phyloP scores from a whole-genome alignment of 352 stramenopile genomes.

The Paralagenidium karlingii region DNA sequence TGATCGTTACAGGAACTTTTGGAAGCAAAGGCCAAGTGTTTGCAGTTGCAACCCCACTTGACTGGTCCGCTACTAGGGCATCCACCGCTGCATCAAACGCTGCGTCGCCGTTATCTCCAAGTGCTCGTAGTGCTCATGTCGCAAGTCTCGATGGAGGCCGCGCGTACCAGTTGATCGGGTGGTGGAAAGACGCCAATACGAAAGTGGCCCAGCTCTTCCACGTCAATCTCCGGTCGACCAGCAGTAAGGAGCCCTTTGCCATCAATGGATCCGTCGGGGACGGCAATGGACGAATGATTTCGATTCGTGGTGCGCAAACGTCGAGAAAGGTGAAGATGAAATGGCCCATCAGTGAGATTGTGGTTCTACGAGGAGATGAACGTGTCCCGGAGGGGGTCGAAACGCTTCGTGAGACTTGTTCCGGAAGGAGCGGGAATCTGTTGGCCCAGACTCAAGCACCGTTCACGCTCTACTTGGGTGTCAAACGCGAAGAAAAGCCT shows the following conservation, averaged over 20 bases:
- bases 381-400: conserved; percentile 53
- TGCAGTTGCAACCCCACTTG: conserved; percentile 26
- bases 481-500: conserved; percentile 47
- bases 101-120: conserved; percentile 26
- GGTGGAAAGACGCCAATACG: conserved; percentile 63
- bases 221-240: conserved; percentile 37
- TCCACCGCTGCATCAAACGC: too few relatives aligned
- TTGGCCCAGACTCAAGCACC: conserved; percentile 60
- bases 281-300: conserved; percentile 29
- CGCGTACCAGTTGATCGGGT: conserved; percentile 45
- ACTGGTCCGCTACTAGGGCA: too few relatives aligned
- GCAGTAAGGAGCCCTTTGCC: conserved; percentile 13
- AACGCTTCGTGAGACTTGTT: conserved; percentile 56
- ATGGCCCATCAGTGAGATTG: conserved; percentile 60
- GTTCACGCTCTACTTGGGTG: conserved; percentile 56
- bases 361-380: conserved; percentile 64
- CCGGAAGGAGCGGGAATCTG: conserved; percentile 53
- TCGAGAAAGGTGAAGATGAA: conserved; percentile 47
- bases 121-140: conserved; percentile 2
- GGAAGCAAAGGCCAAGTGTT: conserved; percentile 62
- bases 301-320: conserved; percentile 44
- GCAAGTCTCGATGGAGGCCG: conserved; percentile 3
- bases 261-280: conserved; percentile 67
- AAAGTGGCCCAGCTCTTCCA: conserved; percentile 64
- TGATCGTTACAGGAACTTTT: conserved; percentile 47